Evolutionary conservation across 2,329 filamentous ascomycete genomes (phyloP), one percentile per base, ranked within the genome.

Genomic region (Sarocladium strictum): DNA sequence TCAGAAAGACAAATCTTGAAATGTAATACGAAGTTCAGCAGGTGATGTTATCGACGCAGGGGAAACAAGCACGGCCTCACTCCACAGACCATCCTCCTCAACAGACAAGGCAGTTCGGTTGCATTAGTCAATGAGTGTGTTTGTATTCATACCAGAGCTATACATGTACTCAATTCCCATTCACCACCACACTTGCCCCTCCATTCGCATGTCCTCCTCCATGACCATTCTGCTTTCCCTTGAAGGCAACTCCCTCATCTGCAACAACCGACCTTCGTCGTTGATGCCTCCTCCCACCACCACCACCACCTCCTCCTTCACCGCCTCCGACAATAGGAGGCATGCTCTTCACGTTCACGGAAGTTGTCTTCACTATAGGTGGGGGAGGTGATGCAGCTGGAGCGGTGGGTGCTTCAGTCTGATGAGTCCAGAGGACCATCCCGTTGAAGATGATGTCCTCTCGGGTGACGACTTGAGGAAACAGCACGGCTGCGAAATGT

Each of bases 361-460:
- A 33, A 35, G 26, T 3, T 3, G 12, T 51, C n/a, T 51, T 51
- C 11, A 23, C n/a, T 4, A 17, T 12, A 9, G 47, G 15, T 11
- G 47, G 26, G 5, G 47, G 17, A 10, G 47, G 47, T 10, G 47
- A 10, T 2, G 26, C n/a, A 35, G 27, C n/a, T 17, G 47, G 27
- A 10, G 47, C 43, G 10, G 43, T 6, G 2, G 47, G 47, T n/a
- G 47, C 29, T 17, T 51, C 47, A 33, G 47, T 51, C 33, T 67
- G 64, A 3, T 62, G 58, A 3, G 60, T 62, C 41, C 61, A 63
- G 9, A 67, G 56, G 14, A 58, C 62, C 0, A 61, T 56, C 3
- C 61, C 64, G 4, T 65, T 61, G 3, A 58, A 57, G 26, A 66
- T 57, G 33, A 64, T 54, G 27, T 59, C 58, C 21, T 62, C 61